A percentile compares a stretch with the other conserved stretches of the same genome.
Conservation (phyloP, 1,139 yeast species). For the Candida tunisiensis region DNA sequence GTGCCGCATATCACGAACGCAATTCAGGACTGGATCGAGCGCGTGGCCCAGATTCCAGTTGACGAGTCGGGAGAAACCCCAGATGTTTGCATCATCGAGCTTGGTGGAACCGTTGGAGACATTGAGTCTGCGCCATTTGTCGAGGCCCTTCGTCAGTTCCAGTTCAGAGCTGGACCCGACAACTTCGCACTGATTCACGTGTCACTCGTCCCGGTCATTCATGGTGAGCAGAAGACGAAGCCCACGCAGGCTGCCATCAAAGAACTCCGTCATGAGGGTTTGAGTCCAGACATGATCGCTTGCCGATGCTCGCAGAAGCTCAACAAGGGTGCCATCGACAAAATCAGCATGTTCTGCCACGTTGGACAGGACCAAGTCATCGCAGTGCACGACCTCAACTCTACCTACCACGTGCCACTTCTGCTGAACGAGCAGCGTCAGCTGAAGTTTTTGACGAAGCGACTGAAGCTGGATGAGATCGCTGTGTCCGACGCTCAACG, state of each 20-base stretch:
- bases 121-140: slow-evolving; percentile 98
- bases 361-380: slow-evolving; percentile 95
- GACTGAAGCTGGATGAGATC: slow-evolving; percentile 44
- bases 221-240: slow-evolving; percentile 97
- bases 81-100: slow-evolving; percentile 92
- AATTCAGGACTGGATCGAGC: slow-evolving; percentile 96
- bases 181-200: slow-evolving; percentile 95
- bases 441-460: slow-evolving; percentile 54
- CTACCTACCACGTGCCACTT: slow-evolving; percentile 94
- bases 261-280: slow-evolving; percentile 87
- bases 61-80: slow-evolving; percentile 74
- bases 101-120: slow-evolving; percentile 99
- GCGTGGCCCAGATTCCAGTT: slow-evolving; percentile 81
- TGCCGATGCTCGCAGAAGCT: slow-evolving; percentile 86
- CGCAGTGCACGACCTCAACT: slow-evolving; percentile 92
- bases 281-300: slow-evolving; percentile 93
- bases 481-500: slow-evolving; percentile 35
- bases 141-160: slow-evolving; percentile 97
- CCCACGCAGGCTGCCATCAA: slow-evolving; percentile 99
- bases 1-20: slow-evolving; percentile 97
- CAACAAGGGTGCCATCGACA: slow-evolving; percentile 71
- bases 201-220: slow-evolving; percentile 91
- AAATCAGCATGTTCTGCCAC: slow-evolving; percentile 98
- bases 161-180: slow-evolving; percentile 86
- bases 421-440: slow-evolving; percentile 76